A percentile compares a stretch with the other conserved stretches of the same genome.
Evolutionary conservation across 768 basidiomycete species (phyloP).

Genomic region (Tulasnella calospora): DNA sequence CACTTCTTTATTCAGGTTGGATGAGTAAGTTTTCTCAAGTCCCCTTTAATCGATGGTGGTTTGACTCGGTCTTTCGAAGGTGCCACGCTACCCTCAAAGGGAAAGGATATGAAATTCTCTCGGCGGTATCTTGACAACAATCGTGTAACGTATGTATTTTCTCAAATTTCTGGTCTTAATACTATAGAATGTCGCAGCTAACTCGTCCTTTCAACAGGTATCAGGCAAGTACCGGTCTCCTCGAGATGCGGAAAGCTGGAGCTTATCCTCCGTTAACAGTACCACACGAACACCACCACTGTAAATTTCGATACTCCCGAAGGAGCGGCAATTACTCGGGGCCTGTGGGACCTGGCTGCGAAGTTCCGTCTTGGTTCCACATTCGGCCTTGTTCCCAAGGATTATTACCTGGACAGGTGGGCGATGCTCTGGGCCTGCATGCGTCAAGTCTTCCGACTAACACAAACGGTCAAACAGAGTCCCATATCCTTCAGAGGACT

Average conservation of each 20-base stretch:
- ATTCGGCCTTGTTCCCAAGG: constrained; percentile 71
- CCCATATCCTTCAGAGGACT: constrained; percentile 58
- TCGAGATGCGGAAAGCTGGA: background rate
- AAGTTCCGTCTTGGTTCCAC: constrained; percentile 57
- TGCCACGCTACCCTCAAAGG: constrained; percentile 38
- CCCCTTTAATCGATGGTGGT: background rate
- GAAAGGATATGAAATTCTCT: constrained; percentile 53
- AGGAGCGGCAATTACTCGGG: constrained; percentile 52
- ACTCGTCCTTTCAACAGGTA: constrained; percentile 1
- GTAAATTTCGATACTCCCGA: constrained; percentile 55
- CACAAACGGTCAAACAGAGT: constrained; percentile 40
- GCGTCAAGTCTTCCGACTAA: constrained; percentile 34
- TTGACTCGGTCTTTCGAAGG: constrained; percentile 37
- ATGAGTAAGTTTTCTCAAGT: constrained; percentile 46
- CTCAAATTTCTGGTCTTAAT: background rate
- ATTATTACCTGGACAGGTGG: constrained; percentile 63
- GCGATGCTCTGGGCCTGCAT: constrained; percentile 29
- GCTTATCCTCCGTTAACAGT: constrained; percentile 40
- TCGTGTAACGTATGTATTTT: constrained; percentile 59
- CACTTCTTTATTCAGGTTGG: constrained; percentile 43
- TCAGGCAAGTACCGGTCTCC: constrained; percentile 26
- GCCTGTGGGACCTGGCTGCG: constrained; percentile 50
- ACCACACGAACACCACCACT: constrained; percentile 55
- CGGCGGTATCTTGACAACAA: constrained; percentile 78
- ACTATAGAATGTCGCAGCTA: background rate